Base-by-base conservation (phyloP, 2,329 filamentous ascomycete species). In the Tolypocladium pustulatum region DNA sequence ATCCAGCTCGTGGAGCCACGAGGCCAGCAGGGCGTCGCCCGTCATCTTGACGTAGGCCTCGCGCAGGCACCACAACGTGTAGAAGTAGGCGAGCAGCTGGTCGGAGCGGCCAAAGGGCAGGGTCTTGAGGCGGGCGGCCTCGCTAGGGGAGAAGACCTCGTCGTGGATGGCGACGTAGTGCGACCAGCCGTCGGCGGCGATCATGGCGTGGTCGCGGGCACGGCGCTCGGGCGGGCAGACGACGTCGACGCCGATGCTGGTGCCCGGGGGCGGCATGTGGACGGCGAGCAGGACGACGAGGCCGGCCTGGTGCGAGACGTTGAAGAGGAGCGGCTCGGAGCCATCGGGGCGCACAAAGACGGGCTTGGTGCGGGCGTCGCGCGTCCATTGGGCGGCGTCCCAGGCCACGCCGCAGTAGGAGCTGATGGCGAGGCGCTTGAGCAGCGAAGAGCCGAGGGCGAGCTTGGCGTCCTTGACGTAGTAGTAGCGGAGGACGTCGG, bases 31-130 rank as follows among this genome's bases (percentile, higher is more conserved):
- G 0, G 88, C 89, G 66, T 92, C 88, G 32, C 89, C 89, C 36
- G 88, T 89, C 75, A 93, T 85, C 80, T 92, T 93, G 71, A 92
- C 85, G 69, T 90, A 92, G 0, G 88, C 86, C 74, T 93, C 89
- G 65, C 90, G 85, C 70, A 90, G 80, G 69, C 87, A 90, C 86
- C 89, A 93, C 60, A 88, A 82, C 1, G 87, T 81, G 69, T 91
- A 93, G 68, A 93, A 93, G 57, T 81, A 78, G 6, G 87, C 78
- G 34, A 92, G 75, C 67, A 85, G 86, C 27, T 75, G 78, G 60
- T 88, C 85, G 22, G 58, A 60, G 36, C 53, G 56, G 4, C 38
- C 61, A 32, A 72, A 65, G 17, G 73, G 65, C 55, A 76, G 66
- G 55, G 67, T 63, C 69, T 87, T 86, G 66, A 92, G 84, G 62